Percentiles rank a stretch among this genome's conserved stretches.
Evolutionary conservation across 1,284 basidiomycete genomes (phyloP).

Genomic region (Phlebopus sp.): DNA sequence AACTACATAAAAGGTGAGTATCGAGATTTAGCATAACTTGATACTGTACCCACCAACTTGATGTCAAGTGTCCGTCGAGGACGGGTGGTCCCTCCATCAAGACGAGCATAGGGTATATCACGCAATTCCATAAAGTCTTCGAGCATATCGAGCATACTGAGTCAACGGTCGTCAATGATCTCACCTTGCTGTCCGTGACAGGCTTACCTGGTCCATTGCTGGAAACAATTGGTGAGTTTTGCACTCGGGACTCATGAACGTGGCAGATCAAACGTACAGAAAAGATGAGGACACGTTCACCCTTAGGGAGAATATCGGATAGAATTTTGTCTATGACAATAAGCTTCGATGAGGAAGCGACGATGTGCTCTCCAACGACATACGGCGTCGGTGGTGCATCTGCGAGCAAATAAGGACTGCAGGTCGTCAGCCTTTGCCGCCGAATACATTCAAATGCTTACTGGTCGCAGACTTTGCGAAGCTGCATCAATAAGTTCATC

Average conservation of each 20-base stretch:
- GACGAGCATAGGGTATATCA: constrained; percentile 69
- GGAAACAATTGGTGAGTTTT: constrained; percentile 6
- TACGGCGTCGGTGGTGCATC: constrained; percentile 52
- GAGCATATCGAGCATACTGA: constrained; percentile 77
- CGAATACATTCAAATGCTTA: constrained; percentile 24
- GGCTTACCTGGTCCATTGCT: constrained; percentile 55
- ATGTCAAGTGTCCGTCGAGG: constrained; percentile 57
- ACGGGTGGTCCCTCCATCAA: constrained; percentile 65
- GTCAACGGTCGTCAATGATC: constrained; percentile 27
- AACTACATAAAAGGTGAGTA: constrained; percentile 36
- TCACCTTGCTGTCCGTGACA: background rate
- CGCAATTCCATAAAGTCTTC: constrained; percentile 81
- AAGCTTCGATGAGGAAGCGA: constrained; percentile 65
- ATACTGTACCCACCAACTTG: constrained; percentile 40
- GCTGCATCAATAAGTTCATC: constrained; percentile 58
- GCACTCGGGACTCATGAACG: background rate
- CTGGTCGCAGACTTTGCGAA: constrained; percentile 59
- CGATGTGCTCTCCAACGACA: constrained; percentile 52
- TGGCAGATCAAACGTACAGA: constrained; percentile 57
- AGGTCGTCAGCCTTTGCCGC: background rate
- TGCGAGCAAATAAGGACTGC: constrained; percentile 52
- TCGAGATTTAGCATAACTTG: background rate
- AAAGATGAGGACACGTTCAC: constrained; percentile 83
- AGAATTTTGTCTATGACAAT: constrained; percentile 80
- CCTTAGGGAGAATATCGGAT: constrained; percentile 70